A percentile compares a stretch with the other conserved stretches of the same genome.
phyloP scores from a whole-genome alignment of 805 yeast genomes.

The Ogataea methylovora region DNA sequence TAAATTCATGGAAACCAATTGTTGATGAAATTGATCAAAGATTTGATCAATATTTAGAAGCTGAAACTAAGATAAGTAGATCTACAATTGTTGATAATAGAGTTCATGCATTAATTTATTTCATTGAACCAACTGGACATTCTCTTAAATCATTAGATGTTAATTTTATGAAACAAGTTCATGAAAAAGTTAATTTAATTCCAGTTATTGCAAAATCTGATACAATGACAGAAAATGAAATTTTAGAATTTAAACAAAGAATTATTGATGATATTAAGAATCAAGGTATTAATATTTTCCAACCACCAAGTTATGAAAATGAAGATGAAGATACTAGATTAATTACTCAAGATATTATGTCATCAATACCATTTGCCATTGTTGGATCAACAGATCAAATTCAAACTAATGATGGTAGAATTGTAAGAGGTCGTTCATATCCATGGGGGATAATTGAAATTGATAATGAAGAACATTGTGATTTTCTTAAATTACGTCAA shows the following conservation, averaged over 20 bases:
- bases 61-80: slow-evolving; percentile 79
- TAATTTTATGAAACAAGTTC: slow-evolving; percentile 78
- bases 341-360: slow-evolving; percentile 58
- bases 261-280: slow-evolving; percentile 68
- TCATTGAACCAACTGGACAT: slow-evolving; percentile 97
- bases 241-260: slow-evolving; percentile 64
- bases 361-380: slow-evolving; percentile 84
- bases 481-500: slow-evolving; percentile 83
- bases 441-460: slow-evolving; percentile 98
- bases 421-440: slow-evolving; percentile 84
- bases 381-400: slow-evolving; percentile 81
- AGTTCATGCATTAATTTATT: slow-evolving; percentile 88
- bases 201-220: slow-evolving; percentile 95
- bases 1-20: slow-evolving; percentile 82
- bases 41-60: slow-evolving; percentile 83
- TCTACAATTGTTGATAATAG: slow-evolving; percentile 68
- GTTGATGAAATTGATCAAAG: slow-evolving; percentile 82
- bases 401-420: slow-evolving; percentile 64
- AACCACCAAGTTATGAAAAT: slow-evolving; percentile 71
- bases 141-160: slow-evolving; percentile 83
- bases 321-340: slow-evolving; percentile 71
- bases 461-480: slow-evolving; percentile 90
- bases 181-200: slow-evolving; percentile 85
- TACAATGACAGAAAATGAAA: slow-evolving; percentile 83
- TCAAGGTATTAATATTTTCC: slow-evolving; percentile 69